Percentiles rank a stretch among this genome's conserved stretches.
These are phyloP conservation scores for Ogataea chonburiensis DNA, from an alignment of 805 yeast species.

Conservation along the genomic window DNA sequence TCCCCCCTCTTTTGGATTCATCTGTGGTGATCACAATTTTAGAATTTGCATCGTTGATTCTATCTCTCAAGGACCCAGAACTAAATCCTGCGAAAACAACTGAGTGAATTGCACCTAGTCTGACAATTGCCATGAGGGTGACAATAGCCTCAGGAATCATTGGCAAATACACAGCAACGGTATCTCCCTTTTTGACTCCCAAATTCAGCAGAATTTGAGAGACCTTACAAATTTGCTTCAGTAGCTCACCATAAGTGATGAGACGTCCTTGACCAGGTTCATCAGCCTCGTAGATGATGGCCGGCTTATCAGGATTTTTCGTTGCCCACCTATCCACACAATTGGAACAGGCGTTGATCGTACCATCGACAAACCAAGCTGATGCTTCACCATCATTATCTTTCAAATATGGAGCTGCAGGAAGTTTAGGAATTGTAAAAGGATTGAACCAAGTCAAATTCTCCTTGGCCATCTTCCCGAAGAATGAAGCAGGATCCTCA, in stretches of 20 bases:
- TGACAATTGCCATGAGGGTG: conserved; percentile 71
- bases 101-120: conserved; percentile 83
- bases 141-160: conserved; percentile 81
- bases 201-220: conserved; percentile 64
- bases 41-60: conserved; percentile 70
- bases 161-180: conserved; percentile 83
- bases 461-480: conserved; percentile 52
- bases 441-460: conserved; percentile 52
- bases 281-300: conserved; percentile 80
- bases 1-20: conserved; percentile 83
- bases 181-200: conserved; percentile 79
- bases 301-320: conserved; percentile 65
- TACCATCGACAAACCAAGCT: conserved; percentile 79
- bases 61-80: conserved; percentile 66
- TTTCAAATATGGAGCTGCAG: conserved; percentile 39
- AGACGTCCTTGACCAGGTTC: conserved; percentile 63
- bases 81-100: conserved; percentile 86
- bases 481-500: conserved; percentile 52
- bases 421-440: conserved; percentile 48
- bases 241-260: conserved; percentile 68
- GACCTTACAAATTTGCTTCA: conserved; percentile 66
- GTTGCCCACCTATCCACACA: conserved; percentile 83
- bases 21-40: conserved; percentile 76
- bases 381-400: conserved; percentile 51
- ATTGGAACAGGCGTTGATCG: conserved; percentile 76